These are phyloP conservation scores for Penicillium longicatenatum DNA, from an alignment of 495 filamentous ascomycete genomes.

Conservation along the genomic window DNA sequence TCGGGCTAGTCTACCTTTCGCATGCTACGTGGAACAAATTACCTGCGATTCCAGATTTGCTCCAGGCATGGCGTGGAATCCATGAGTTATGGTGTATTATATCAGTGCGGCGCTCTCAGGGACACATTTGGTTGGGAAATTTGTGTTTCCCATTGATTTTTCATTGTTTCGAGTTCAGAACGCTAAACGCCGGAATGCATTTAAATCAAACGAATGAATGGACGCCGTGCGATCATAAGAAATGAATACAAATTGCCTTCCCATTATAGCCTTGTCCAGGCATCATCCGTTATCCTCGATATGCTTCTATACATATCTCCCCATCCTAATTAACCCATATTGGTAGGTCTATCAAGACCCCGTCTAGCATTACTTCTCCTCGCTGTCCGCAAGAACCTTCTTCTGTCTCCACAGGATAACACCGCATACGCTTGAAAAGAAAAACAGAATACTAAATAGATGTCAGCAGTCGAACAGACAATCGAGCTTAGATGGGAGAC, in stretches of 20 bases:
- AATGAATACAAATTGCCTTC: neutral
- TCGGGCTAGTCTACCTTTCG: constrained; percentile 32
- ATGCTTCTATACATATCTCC: neutral
- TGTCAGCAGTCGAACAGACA: constrained; percentile 9
- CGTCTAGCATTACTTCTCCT: constrained; percentile 22
- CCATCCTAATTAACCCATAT: neutral
- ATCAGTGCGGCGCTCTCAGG: no score
- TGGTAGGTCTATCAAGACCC: neutral
- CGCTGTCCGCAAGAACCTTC: constrained; percentile 33
- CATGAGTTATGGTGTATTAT: no score
- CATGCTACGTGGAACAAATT: neutral
- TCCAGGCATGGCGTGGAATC: no score
- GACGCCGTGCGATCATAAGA: neutral
- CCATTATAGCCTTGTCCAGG: neutral
- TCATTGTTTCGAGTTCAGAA: neutral
- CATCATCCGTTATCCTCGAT: no score
- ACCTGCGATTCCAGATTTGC: neutral
- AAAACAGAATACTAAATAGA: constrained; percentile 63
- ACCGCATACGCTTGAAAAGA: constrained; percentile 61
- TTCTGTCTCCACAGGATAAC: constrained; percentile 60
- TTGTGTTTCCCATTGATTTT: neutral
- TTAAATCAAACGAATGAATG: neutral
- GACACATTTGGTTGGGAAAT: neutral
- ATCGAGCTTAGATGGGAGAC: neutral
- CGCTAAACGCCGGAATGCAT: neutral